A percentile compares a stretch with the other conserved stretches of the same genome.
Conservation (phyloP, 495 filamentous ascomycete genomes). For the Aspergillus sparsus region DNA sequence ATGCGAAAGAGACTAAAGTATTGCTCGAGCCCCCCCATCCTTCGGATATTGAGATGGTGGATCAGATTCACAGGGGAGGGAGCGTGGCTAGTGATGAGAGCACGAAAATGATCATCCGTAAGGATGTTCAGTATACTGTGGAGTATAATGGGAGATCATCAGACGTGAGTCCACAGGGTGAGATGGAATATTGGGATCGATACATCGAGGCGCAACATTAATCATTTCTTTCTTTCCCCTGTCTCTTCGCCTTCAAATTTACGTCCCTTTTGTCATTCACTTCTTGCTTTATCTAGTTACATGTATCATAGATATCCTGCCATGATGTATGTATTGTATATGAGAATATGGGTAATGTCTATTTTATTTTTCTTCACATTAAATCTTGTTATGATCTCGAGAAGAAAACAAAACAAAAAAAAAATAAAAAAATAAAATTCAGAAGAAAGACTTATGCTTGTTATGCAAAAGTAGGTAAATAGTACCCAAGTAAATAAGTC, state of each 20-base stretch:
- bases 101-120: conserved; percentile 47
- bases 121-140: conserved; percentile 43
- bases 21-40: background rate
- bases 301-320: background rate
- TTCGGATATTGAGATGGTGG: conserved; percentile 21
- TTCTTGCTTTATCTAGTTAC: no score
- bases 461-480: no score
- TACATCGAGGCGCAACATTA: conserved; percentile 3
- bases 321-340: conserved; percentile 3
- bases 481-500: no score
- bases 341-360: conserved; percentile 2
- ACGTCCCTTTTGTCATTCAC: background rate
- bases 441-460: no score
- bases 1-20: background rate
- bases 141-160: conserved; percentile 22
- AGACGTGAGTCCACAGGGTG: background rate
- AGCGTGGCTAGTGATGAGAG: conserved; percentile 31
- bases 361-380: background rate
- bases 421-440: no score
- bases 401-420: no score
- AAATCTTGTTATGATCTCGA: no score
- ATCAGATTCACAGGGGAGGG: conserved; percentile 16
- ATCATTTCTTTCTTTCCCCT: background rate
- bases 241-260: background rate
- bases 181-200: conserved; percentile 18